Evolutionary conservation across 495 filamentous ascomycete species (phyloP).

Genomic region (Apodospora peruviana): DNA sequence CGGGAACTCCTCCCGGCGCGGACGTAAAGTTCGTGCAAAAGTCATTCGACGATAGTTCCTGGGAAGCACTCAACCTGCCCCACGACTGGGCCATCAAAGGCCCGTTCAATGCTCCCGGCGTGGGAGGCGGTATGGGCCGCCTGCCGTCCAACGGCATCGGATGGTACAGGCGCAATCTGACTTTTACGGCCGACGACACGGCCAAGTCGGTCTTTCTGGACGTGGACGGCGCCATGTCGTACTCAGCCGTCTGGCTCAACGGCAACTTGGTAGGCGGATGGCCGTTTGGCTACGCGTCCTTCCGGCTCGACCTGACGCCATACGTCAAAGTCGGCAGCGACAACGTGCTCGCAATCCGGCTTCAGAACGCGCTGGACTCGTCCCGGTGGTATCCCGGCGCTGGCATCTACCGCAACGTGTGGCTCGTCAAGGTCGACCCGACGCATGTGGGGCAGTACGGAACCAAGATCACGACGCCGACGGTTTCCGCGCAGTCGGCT

Average conservation of each 20-base stretch:
- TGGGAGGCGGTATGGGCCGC: constrained; percentile 54
- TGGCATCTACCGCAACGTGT: constrained; percentile 47
- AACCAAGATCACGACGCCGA: constrained; percentile 37
- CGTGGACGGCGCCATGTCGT: constrained; percentile 47
- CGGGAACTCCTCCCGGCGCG: background rate
- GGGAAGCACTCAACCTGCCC: constrained; percentile 16
- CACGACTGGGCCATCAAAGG: constrained; percentile 51
- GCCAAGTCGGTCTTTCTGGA: constrained; percentile 40
- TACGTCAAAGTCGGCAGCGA: constrained; percentile 29
- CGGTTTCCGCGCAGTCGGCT: constrained; percentile 33
- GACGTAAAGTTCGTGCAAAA: constrained; percentile 7
- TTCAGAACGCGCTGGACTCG: constrained; percentile 39
- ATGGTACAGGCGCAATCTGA: constrained; percentile 43
- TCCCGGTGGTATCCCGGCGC: constrained; percentile 49
- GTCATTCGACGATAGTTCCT: constrained; percentile 12
- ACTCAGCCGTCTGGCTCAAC: constrained; percentile 47
- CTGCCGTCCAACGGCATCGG: constrained; percentile 45
- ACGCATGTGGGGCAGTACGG: constrained; percentile 40
- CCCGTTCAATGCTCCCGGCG: constrained; percentile 38
- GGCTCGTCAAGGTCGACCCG: constrained; percentile 40
- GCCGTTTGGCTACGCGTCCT: constrained; percentile 46
- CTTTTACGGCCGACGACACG: constrained; percentile 19
- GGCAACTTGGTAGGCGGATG: constrained; percentile 43
- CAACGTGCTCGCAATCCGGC: constrained; percentile 42
- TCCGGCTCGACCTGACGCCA: constrained; percentile 44